Evolutionary conservation across 2,329 filamentous ascomycete genomes (phyloP).

Genomic region (Sporothrix mexicana): DNA sequence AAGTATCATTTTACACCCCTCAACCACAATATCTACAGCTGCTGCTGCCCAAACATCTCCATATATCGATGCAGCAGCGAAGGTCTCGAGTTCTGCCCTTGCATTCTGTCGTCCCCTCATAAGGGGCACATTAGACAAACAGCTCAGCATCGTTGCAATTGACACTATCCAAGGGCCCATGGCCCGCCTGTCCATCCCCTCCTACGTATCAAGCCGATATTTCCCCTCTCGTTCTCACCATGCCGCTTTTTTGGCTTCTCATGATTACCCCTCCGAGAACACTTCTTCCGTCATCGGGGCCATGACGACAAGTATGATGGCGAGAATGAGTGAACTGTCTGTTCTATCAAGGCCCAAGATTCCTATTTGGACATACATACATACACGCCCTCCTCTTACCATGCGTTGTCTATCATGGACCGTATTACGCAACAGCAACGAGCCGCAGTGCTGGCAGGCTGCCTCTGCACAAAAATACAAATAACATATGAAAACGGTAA

Average conservation of each 20-base stretch:
- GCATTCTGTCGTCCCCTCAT: not conserved
- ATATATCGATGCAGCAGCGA: not conserved
- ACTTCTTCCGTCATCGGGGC: not conserved
- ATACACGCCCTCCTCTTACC: not conserved
- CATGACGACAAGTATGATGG: too few species aligned
- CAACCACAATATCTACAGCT: too few species aligned
- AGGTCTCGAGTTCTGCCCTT: not conserved
- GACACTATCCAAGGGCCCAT: not conserved
- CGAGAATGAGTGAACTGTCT: too few species aligned
- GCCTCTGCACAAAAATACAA: not conserved
- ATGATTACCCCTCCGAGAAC: not conserved
- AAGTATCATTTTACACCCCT: too few species aligned
- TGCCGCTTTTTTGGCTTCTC: not conserved
- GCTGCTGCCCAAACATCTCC: not conserved
- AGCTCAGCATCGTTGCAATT: not conserved
- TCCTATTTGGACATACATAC: not conserved
- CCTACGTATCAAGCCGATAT: too few species aligned
- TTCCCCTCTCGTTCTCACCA: constrained; percentile 13
- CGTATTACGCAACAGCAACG: not conserved
- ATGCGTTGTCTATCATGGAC: not conserved
- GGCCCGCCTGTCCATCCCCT: not conserved
- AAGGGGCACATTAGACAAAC: not conserved
- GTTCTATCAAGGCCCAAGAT: not conserved
- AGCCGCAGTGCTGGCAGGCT: not conserved
- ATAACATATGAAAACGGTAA: not conserved